Base-by-base conservation (phyloP, 1,284 basidiomycete species). In the Agaricales sp. region DNA sequence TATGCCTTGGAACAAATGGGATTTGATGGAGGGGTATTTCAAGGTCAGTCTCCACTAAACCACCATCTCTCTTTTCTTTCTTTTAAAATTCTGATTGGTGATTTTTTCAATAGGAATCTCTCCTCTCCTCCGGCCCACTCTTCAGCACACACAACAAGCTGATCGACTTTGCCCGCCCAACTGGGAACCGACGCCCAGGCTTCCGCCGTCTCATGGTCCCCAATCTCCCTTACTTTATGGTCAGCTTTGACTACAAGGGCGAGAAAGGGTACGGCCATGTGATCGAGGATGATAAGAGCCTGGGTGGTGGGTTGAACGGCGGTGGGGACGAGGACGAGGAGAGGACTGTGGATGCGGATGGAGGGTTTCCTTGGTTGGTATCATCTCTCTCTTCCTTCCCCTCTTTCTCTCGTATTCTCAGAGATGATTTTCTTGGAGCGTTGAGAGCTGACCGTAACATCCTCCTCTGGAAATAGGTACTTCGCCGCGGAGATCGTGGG, bases 71-170 rank as follows among this genome's bases (percentile, higher is more conserved):
- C 25, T 25, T 14, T 46, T 23, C 20, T 45, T 43, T 30, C 43
- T 48, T 41, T 13, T 43, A 26, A 53, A 4, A 23, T 21, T 19
- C 14, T 48, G n/a, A 47, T 44, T 19, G 52, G 41, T 47, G 43
- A 30, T 53, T 21, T 49, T 35, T 30, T 35, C 12, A 54, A 2
- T 55, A 92, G 87, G 91, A 97, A 80, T 91, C 89, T 1, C 94
- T 99, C 53, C 65, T 94, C 3, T 76, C 83, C 24, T 92, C 88
- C 2, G 96, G 97, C 63, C 78, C 84, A 4, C 96, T 99, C 68
- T 99, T 94, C 92, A 91, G 92, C 8, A 92, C 96, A 61, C 92
- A 99, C 68, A 90, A 89, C 62, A 97, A 98, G 63, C 70, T 98
- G 46, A 97, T 99, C 55, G 87, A 95, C 61, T 99, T 99, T 62